Base-by-base conservation (phyloP, 2,329 filamentous ascomycete genomes). In the Phialophora macrospora region DNA sequence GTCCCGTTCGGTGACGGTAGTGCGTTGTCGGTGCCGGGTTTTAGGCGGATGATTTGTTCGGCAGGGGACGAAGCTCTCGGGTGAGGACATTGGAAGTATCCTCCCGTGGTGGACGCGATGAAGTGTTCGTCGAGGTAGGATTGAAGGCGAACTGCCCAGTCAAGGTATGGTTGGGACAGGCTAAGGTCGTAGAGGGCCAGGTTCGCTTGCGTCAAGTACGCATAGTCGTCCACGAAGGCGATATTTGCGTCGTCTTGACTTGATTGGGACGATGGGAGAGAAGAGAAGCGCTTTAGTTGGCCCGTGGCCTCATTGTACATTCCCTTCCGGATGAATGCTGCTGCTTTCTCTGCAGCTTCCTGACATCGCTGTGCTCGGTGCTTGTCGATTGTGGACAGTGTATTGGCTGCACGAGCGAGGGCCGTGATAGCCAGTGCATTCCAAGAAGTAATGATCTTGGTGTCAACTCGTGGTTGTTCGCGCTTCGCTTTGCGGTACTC, bases 21-120 rank as follows among this genome's bases (percentile, higher is more conserved):
- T 1, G 92, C 89, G 4, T 92, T 92, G 77, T 99, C 95, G 85
- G 97, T 97, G 70, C 93, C 95, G 68, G 96, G 92, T 79, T 99
- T 99, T 57, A 97, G 85, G 26, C 94, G 89, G 66, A 98, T 86
- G 58, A 72, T 68, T 46, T 68, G 68, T 17, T 71, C 68, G 7
- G 58, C 7, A 7, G 46, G 46, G 6, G 58, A 52, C 6, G 58
- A 52, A 8, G 30, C 30, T 8, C 22, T 20, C 17, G 68, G 60
- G 24, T 6, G 46, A 26, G 62, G 57, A 22, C 68, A 63, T 51
- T 71, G 69, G 54, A 62, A 70, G 51, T 71, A 71, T 12, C 68
- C 70, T 28, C 66, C 66, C 0, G 63, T 65, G 5, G 65, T 57
- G 3, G 80, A 75, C 71, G 97, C 93, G 79, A 91, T 91, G 80